phyloP scores from a whole-genome alignment of 2,329 filamentous ascomycete species.

The Beauveria rudraprayagi region DNA sequence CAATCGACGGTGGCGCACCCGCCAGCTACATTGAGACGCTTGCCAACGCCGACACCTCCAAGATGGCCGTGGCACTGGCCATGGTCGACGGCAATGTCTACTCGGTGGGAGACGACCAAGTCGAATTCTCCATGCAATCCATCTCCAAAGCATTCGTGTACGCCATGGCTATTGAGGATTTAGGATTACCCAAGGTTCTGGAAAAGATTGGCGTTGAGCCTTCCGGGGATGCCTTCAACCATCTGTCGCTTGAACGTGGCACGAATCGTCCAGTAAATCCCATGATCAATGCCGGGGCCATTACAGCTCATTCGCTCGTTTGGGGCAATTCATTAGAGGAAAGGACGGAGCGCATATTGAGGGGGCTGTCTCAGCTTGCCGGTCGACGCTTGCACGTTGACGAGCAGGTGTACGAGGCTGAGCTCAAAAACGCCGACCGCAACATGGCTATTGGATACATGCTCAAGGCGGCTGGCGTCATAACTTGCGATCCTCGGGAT shows the following conservation, averaged over 20 bases:
- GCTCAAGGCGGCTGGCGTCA: slow-evolving; percentile 32
- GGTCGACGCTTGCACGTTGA: slow-evolving; percentile 28
- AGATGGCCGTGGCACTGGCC: slow-evolving; percentile 29
- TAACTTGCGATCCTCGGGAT: slow-evolving; percentile 25
- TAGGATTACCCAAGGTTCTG: slow-evolving; percentile 25
- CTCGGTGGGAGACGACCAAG: slow-evolving; percentile 29
- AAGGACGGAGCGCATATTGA: slow-evolving; percentile 27
- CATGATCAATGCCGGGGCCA: slow-evolving; percentile 29
- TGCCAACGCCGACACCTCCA: slow-evolving; percentile 30
- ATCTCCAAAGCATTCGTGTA: slow-evolving; percentile 35
- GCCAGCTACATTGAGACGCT: slow-evolving; percentile 31
- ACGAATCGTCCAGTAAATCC: slow-evolving; percentile 27
- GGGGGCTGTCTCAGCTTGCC: slow-evolving; percentile 26
- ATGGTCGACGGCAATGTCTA: slow-evolving; percentile 33
- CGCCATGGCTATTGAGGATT: slow-evolving; percentile 31
- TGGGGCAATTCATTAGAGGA: slow-evolving; percentile 25
- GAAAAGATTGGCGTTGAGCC: slow-evolving; percentile 33
- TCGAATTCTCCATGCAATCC: slow-evolving; percentile 34
- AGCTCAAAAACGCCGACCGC: slow-evolving; percentile 25
- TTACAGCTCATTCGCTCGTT: slow-evolving; percentile 26
- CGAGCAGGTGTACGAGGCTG: slow-evolving; percentile 31
- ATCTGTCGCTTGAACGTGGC: slow-evolving; percentile 22
- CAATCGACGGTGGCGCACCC: slow-evolving; percentile 22
- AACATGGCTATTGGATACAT: slow-evolving; percentile 32
- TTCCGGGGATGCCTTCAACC: slow-evolving; percentile 31